phyloP scores from a whole-genome alignment of 2,329 filamentous ascomycete genomes.

The Botryotinia calthae region DNA sequence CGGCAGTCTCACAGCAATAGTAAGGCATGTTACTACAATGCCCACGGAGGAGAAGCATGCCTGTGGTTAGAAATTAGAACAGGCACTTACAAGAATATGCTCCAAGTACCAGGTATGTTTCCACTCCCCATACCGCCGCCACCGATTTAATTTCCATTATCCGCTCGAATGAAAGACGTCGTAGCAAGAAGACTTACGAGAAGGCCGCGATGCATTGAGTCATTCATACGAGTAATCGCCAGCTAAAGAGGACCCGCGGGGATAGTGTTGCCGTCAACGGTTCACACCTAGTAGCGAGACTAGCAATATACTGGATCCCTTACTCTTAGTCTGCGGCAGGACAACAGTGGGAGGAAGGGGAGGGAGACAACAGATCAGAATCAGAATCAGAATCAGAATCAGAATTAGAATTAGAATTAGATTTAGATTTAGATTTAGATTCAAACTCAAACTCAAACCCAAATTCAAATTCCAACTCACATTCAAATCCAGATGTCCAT shows the following conservation, averaged over 20 bases:
- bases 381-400: too few relatives aligned
- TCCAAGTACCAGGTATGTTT: not conserved
- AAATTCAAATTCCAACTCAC: too few relatives aligned
- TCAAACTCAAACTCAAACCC: too few relatives aligned
- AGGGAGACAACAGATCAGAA: too few relatives aligned
- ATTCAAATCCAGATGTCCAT: too few relatives aligned
- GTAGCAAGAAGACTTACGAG: not conserved
- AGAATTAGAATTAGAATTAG: not conserved
- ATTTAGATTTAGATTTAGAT: not conserved
- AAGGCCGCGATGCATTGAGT: not conserved
- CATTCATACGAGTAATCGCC: not conserved
- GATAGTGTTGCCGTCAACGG: not conserved
- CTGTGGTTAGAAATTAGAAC: not conserved
- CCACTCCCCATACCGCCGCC: not conserved
- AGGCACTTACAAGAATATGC: not conserved
- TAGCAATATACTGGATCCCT: not conserved
- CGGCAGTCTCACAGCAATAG: not conserved
- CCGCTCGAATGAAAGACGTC: slow-evolving; percentile 4
- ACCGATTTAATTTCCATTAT: not conserved
- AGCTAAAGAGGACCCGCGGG: not conserved
- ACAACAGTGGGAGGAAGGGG: not conserved
- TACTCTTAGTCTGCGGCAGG: not conserved
- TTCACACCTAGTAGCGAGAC: not conserved
- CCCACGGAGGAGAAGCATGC: not conserved
- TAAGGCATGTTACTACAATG: not conserved